Percentiles rank a stretch among this genome's conserved stretches.
Evolutionary conservation across 305 asterid species (phyloP).

Genomic region (Solanum hybrid): DNA sequence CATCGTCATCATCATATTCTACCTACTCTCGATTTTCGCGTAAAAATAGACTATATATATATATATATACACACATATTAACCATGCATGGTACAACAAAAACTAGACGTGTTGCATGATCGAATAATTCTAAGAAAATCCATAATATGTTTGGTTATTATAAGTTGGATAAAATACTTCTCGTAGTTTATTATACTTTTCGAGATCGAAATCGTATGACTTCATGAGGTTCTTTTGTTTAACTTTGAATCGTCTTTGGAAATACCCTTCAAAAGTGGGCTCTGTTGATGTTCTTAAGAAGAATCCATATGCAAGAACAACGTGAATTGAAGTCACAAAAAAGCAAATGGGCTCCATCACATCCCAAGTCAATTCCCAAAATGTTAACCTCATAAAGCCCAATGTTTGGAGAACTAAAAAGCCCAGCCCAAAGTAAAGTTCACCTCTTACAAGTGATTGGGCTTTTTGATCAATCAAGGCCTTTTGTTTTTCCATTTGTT

Average conservation of each 20-base stretch:
- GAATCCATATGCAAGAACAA: no score
- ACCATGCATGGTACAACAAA: slow-evolving; percentile 13
- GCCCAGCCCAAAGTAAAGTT: no score
- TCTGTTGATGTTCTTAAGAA: no score
- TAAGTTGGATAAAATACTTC: slow-evolving; percentile 33
- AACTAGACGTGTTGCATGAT: slow-evolving; percentile 6
- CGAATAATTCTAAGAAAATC: not conserved
- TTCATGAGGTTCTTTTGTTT: slow-evolving; percentile 66
- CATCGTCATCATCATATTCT: not conserved
- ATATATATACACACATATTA: not conserved
- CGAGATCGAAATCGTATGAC: slow-evolving; percentile 14
- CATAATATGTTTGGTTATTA: not conserved
- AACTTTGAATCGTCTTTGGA: not conserved
- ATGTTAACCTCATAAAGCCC: no score
- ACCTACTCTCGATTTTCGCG: not conserved
- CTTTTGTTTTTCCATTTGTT: no score
- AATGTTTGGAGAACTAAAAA: no score
- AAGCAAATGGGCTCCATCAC: no score
- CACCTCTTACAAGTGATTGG: no score
- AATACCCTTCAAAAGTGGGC: no score
- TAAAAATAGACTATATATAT: not conserved
- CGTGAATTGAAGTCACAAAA: no score
- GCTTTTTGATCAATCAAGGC: no score
- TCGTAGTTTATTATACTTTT: slow-evolving; percentile 45
- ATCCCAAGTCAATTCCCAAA: no score